phyloP scores from a whole-genome alignment of 179 eudicot genomes.

The Dionaea muscipula region DNA sequence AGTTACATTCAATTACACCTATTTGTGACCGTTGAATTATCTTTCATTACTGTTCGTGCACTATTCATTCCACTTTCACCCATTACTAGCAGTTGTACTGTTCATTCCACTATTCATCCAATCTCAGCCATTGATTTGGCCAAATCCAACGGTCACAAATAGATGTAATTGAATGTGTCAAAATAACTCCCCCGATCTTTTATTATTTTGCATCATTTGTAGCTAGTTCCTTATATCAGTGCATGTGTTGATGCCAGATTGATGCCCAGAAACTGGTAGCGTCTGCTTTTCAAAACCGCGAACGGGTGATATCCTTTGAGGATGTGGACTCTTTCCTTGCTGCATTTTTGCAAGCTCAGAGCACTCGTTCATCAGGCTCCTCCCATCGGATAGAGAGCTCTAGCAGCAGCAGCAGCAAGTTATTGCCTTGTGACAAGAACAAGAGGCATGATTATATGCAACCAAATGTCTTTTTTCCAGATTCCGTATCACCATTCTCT shows the following conservation, averaged over 20 bases:
- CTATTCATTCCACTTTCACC: too few relatives aligned
- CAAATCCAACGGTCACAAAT: too few relatives aligned
- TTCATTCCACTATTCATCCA: too few relatives aligned
- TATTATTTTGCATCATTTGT: too few relatives aligned
- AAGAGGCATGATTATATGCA: constrained; percentile 20
- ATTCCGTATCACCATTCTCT: constrained; percentile 33
- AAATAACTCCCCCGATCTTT: too few relatives aligned
- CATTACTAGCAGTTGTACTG: too few relatives aligned
- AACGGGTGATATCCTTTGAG: constrained; percentile 29
- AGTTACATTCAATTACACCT: too few relatives aligned
- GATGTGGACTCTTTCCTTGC: constrained; percentile 27
- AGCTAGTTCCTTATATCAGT: too few relatives aligned
- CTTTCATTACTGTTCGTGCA: too few relatives aligned
- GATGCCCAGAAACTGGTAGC: constrained; percentile 29
- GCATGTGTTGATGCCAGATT: constrained; percentile 14
- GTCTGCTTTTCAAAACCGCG: constrained; percentile 35
- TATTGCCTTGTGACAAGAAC: constrained; percentile 13
- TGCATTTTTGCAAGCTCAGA: constrained; percentile 13
- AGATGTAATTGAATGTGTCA: too few relatives aligned
- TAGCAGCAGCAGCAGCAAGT: constrained; percentile 13
- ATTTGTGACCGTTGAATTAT: too few relatives aligned
- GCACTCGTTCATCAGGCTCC: constrained; percentile 7
- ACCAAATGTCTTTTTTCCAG: constrained; percentile 35
- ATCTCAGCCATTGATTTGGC: too few relatives aligned
- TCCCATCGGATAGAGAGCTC: constrained; percentile 21